Base-by-base conservation (phyloP, 768 basidiomycete genomes). In the Lactarius sanguifluus region DNA sequence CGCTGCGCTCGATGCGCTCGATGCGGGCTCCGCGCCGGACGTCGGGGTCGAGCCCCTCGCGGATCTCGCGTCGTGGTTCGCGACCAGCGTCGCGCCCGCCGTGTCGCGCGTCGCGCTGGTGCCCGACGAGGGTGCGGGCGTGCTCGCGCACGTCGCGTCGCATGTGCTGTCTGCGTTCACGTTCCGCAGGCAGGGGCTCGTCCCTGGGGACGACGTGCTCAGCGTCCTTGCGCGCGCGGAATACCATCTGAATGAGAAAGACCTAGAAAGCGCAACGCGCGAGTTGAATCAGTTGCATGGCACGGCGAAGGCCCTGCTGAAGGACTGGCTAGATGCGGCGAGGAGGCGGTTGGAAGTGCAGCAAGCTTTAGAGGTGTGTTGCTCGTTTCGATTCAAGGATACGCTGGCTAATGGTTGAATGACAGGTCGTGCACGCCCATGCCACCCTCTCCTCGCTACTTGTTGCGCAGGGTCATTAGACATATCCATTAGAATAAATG, bases 241-340 rank as follows among this genome's bases (percentile, higher is more conserved):
- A 78, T 87, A 91, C 75, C 85, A 92, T 76, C 77, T 98, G 74
- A 89, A 89, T 67, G 92, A 96, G 79, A 95, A 97, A 81, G 94
- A 98, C 73, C 77, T 99, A 65, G 96, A 96, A 71, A 83, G 80
- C 70, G 96, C 96, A 23, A 81, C 95, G 41, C 82, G 96, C 62
- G 96, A 98, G 78, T 81, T 98, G 34, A 99, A 98, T 76, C 91
- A 94, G 76, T 79, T 99, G 62, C 85, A 82, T 40, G 96, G 96
- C 2, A 86, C 90, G 65, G 90, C 90, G 18, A 90, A 88, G 76
- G 75, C 82, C 61, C 74, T 96, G 54, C 72, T 92, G 61, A 78
- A 81, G 41, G 96, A 98, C 77, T 99, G 96, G 97, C 79, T 99
- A 47, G 86, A 88, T 71, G 94, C 93, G 71, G 95, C 94, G 12